Conservation (phyloP, 2,329 filamentous ascomycete genomes). For the Phialocephala sp. region DNA sequence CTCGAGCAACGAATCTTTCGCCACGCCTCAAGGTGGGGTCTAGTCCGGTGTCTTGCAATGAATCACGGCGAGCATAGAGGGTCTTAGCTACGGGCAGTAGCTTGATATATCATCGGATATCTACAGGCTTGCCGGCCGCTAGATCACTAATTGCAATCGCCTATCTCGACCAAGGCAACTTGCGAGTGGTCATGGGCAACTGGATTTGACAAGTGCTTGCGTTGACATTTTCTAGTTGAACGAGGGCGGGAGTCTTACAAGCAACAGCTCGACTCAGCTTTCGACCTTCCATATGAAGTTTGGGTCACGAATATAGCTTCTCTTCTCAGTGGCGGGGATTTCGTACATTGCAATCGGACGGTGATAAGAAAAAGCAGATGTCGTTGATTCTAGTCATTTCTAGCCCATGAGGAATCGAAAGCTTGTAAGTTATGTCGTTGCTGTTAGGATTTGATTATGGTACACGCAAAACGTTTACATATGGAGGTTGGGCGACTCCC, state of each 20-base stretch:
- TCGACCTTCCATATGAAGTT: slow-evolving; percentile 9
- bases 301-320: neutral
- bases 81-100: neutral
- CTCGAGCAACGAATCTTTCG: neutral
- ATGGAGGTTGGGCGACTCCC: neutral
- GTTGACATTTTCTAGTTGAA: slow-evolving; percentile 1
- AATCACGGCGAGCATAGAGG: neutral
- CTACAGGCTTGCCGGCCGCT: neutral
- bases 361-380: neutral
- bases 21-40: neutral
- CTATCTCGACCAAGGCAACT: neutral
- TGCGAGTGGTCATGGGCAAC: slow-evolving; percentile 9
- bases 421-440: neutral
- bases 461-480: neutral
- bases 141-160: neutral
- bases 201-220: neutral
- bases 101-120: neutral
- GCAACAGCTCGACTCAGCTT: neutral
- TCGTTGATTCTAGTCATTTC: neutral
- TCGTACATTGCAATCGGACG: neutral
- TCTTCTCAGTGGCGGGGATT: neutral
- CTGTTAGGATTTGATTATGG: neutral
- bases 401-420: neutral
- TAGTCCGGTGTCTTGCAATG: neutral
- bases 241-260: neutral